Conservation (phyloP, 2,329 filamentous ascomycete genomes). For the Neocatenulostroma microsporum region DNA sequence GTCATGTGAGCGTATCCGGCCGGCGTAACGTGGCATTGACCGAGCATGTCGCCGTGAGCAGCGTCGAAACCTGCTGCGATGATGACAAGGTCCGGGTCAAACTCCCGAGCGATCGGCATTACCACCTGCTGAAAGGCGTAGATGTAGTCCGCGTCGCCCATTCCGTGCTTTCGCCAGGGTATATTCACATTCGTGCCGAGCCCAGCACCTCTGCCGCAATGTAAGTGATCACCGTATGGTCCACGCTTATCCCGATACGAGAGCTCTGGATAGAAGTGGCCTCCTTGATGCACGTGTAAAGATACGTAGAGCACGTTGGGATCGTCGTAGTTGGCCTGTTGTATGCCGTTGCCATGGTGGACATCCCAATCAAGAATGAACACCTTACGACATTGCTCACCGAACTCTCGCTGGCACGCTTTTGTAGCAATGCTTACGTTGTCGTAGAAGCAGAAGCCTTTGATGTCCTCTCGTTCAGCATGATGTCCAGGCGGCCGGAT, state of each 20-base stretch:
- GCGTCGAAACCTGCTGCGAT: constrained; percentile 95
- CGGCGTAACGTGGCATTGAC: constrained; percentile 86
- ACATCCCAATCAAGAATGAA: constrained; percentile 87
- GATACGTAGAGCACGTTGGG: constrained; percentile 95
- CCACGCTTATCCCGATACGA: constrained; percentile 49
- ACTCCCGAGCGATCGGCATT: constrained; percentile 92
- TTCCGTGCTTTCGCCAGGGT: constrained; percentile 60
- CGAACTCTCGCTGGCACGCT: constrained; percentile 75
- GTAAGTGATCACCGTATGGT: constrained; percentile 51
- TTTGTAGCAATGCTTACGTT: constrained; percentile 91
- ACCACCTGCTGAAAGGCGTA: constrained; percentile 92
- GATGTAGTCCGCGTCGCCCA: constrained; percentile 96
- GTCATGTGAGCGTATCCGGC: constrained; percentile 97
- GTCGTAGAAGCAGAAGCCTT: constrained; percentile 97
- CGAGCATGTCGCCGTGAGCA: constrained; percentile 84
- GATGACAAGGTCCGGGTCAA: constrained; percentile 88
- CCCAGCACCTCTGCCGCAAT: constrained; percentile 52
- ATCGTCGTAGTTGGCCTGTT: constrained; percentile 92
- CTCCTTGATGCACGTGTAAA: constrained; percentile 77
- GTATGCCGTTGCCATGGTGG: constrained; percentile 80
- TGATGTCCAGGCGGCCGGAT: constrained; percentile 94
- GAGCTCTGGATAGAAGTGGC: constrained; percentile 70
- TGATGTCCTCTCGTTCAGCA: constrained; percentile 74
- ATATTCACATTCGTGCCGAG: constrained; percentile 61
- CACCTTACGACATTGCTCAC: constrained; percentile 73